Conservation (phyloP, 306 rosid genomes). For the Acmispon strigosus region DNA sequence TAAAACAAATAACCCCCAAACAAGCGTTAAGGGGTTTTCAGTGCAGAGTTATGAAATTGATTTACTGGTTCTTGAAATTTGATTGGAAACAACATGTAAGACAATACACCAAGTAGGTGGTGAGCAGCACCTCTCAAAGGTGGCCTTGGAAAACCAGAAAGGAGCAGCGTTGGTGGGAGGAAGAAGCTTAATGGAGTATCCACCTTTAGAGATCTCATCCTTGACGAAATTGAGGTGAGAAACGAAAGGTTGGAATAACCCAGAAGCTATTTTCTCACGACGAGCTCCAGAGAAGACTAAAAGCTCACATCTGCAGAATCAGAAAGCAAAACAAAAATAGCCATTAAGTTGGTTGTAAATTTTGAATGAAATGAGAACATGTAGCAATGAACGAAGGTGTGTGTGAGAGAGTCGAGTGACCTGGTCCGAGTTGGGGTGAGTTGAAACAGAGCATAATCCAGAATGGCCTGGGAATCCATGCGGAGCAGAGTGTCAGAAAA, state of each 20-base stretch:
- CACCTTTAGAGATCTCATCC: constrained; percentile 68
- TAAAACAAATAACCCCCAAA: background rate
- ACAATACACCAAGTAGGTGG: background rate
- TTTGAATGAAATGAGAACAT: background rate
- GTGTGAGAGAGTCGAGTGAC: background rate
- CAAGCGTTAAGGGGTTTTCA: background rate
- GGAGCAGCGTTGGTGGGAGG: constrained; percentile 32
- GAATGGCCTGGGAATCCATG: constrained; percentile 42
- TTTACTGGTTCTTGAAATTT: background rate
- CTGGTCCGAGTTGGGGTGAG: constrained; percentile 56
- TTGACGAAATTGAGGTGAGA: constrained; percentile 47
- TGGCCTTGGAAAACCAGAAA: constrained; percentile 53
- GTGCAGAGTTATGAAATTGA: background rate
- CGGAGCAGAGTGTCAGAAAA: constrained; percentile 20
- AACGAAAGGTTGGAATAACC: constrained; percentile 53
- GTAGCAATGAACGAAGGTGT: background rate
- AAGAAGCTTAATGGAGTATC: constrained; percentile 56
- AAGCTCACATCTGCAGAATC: constrained; percentile 42
- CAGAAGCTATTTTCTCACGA: constrained; percentile 58
- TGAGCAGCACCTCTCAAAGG: constrained; percentile 47
- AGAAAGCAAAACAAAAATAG: background rate
- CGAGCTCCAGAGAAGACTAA: constrained; percentile 40
- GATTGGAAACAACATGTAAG: background rate
- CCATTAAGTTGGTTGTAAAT: background rate
- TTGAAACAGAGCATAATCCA: constrained; percentile 49